A percentile compares a stretch with the other conserved stretches of the same genome.
phyloP scores from a whole-genome alignment of 768 basidiomycete species.

The Boletus huronensis region DNA sequence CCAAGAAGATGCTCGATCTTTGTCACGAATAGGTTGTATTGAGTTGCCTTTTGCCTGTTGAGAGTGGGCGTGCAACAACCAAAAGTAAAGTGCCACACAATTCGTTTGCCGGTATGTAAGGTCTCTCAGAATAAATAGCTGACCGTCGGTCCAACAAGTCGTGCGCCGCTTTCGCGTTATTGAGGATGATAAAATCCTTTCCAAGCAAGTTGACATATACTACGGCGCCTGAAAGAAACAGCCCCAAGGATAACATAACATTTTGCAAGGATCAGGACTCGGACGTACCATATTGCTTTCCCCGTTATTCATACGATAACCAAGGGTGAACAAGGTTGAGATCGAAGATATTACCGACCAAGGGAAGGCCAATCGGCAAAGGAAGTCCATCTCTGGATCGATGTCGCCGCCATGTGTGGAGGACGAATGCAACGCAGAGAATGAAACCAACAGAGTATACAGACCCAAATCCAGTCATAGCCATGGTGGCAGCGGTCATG shows the following conservation, averaged over 20 bases:
- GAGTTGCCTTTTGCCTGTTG: constrained; percentile 9
- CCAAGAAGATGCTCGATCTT: constrained; percentile 9
- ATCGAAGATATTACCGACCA: constrained; percentile 24
- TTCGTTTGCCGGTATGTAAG: constrained; percentile 19
- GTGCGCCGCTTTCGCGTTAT: constrained; percentile 18
- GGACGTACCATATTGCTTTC: constrained; percentile 29
- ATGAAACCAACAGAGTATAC: constrained; percentile 5
- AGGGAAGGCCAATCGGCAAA: constrained; percentile 44
- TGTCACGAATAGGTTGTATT: constrained; percentile 27
- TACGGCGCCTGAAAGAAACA: constrained; percentile 15
- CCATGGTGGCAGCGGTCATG: background rate
- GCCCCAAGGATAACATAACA: background rate
- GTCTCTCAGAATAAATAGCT: constrained; percentile 26
- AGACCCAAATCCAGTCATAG: background rate
- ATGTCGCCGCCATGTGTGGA: constrained; percentile 16
- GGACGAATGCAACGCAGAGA: background rate
- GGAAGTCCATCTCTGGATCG: constrained; percentile 20
- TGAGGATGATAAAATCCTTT: constrained; percentile 28
- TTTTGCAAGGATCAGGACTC: background rate
- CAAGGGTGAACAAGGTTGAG: constrained; percentile 26
- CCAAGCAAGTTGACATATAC: constrained; percentile 28
- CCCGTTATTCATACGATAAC: constrained; percentile 35
- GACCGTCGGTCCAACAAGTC: constrained; percentile 28
- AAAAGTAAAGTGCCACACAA: constrained; percentile 9
- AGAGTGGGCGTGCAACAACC: constrained; percentile 1